Percentiles rank a stretch among this genome's conserved stretches.
Conservation (phyloP, 108 stramenopile species). For the Poteriospumella lacustris region DNA sequence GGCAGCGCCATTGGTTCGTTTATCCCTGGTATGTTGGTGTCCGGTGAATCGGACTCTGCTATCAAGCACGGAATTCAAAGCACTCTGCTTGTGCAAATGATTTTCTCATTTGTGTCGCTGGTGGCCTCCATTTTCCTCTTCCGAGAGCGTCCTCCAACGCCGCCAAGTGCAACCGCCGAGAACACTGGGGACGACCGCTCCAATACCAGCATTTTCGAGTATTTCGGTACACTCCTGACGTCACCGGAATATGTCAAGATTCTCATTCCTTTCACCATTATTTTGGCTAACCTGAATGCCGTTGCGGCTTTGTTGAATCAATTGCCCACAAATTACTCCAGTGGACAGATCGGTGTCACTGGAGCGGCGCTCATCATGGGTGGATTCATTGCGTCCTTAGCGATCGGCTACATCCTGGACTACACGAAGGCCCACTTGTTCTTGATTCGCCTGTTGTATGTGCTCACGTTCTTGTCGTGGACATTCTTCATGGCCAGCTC, state of each 20-base stretch:
- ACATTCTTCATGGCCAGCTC: background rate
- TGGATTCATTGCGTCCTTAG: constrained; percentile 15
- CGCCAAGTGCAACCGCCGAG: background rate
- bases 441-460: background rate
- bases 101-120: background rate
- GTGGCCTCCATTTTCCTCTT: background rate
- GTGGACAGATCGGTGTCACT: background rate
- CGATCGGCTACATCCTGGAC: constrained; percentile 2
- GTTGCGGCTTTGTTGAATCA: constrained; percentile 26
- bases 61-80: background rate
- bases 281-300: constrained; percentile 24
- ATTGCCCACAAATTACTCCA: background rate
- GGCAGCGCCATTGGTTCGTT: constrained; percentile 45
- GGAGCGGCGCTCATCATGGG: constrained; percentile 5
- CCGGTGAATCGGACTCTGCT: background rate
- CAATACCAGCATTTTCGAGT: constrained; percentile 1
- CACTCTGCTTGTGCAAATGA: background rate
- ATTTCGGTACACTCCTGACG: background rate
- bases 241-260: background rate
- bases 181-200: no score
- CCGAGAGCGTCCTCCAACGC: background rate
- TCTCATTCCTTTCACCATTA: constrained; percentile 6
- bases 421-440: background rate
- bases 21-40: constrained; percentile 33
- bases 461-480: background rate